Evolutionary conservation across 352 stramenopile species (phyloP), one percentile per base, ranked within the genome.

Genomic region (Phytophthora colocasiae): DNA sequence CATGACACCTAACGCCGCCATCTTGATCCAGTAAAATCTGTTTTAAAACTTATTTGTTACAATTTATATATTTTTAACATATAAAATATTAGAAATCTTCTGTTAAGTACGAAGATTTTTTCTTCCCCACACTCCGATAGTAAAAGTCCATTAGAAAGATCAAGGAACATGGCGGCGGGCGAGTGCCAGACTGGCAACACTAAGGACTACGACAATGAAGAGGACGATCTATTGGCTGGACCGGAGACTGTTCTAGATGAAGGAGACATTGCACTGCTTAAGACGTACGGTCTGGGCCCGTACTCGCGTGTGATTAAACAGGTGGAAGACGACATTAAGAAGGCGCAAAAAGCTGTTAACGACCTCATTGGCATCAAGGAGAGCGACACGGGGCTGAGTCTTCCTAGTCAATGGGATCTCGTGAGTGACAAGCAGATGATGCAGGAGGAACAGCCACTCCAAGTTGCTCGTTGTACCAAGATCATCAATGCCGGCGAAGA

Each of bases 401-500:
- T 99, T 27, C 98, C 98, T 27, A 98, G 87, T 70, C 97, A 98
- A 70, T 99, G 98, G 98, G 98, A 99, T 86, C 90, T 99, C 24
- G 96, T 99, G 26, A 97, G 95, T 56, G 98, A 99, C 83, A 99
- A 99, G 78, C 96, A 99, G 82, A 99, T 99, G 97, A 99, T 99
- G 96, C 95, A 98, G 57, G 97, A 99, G 74, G 98, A 99, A 74
- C 97, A 98, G 75, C 93, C 95, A 34, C 79, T 98, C 34, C 93
- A 98, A 66, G 97, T 99, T 24, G 98, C 98, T 22, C 87, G 97
- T 41, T 99, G 98, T 79, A 97, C 92, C 34, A 96, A 98, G 67
- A 97, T 97, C 70, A 98, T 99, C 62, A 96, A 98, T 65, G 88
- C 91, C 17, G 92, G 86, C 39, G 91, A 96, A 56, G 93, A 99